Evolutionary conservation across 352 stramenopile species (phyloP).

Genomic region (Phytophthora tubulina): DNA sequence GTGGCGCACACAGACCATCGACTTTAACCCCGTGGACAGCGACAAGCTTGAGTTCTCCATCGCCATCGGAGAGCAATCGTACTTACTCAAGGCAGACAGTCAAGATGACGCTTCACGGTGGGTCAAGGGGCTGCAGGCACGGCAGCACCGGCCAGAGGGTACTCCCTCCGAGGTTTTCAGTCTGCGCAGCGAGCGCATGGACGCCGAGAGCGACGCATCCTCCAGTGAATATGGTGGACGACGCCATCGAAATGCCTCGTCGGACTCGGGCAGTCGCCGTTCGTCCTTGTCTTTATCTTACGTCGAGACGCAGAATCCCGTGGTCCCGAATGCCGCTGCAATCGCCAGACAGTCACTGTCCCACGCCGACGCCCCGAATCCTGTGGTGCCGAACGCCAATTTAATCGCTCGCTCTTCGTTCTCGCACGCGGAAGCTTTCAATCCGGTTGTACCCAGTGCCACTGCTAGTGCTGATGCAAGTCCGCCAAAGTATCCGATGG

Average conservation of each 20-base stretch:
- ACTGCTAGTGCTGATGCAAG: constrained; percentile 48
- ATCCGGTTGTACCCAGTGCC: constrained; percentile 65
- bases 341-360: constrained; percentile 60
- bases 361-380: constrained; percentile 71
- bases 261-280: constrained; percentile 56
- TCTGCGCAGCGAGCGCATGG: constrained; percentile 82
- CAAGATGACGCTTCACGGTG: constrained; percentile 64
- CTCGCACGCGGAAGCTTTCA: constrained; percentile 58
- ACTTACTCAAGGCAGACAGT: constrained; percentile 84
- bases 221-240: constrained; percentile 78
- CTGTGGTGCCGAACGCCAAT: constrained; percentile 78
- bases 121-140: constrained; percentile 69
- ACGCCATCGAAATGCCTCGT: constrained; percentile 48
- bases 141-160: constrained; percentile 76
- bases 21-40: constrained; percentile 63
- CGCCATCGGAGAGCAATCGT: constrained; percentile 88
- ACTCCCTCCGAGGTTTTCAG: constrained; percentile 86
- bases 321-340: constrained; percentile 79
- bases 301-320: constrained; percentile 73
- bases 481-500: constrained; percentile 74
- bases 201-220: constrained; percentile 85
- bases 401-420: constrained; percentile 54
- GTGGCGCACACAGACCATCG: constrained; percentile 87
- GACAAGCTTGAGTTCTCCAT: constrained; percentile 86
- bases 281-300: constrained; percentile 53